Evolutionary conservation across 352 stramenopile genomes (phyloP).

Genomic region (Phytopythium ostracodes): DNA sequence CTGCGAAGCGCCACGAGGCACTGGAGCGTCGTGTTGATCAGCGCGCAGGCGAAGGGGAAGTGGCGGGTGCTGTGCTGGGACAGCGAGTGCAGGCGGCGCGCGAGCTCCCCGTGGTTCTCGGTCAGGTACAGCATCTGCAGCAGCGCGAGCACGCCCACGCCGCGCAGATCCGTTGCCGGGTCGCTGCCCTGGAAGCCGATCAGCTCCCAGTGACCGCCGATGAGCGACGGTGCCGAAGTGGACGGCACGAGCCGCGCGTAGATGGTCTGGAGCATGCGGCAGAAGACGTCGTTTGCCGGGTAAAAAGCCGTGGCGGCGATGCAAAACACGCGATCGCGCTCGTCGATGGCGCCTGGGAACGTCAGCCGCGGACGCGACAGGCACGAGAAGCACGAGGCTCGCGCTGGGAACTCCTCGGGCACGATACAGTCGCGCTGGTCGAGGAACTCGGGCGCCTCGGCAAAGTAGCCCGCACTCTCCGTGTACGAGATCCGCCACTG

Average conservation of each 20-base stretch:
- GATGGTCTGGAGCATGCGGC: constrained; percentile 60
- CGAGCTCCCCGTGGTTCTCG: constrained; percentile 52
- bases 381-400: constrained; percentile 53
- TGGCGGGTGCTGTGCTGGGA: constrained; percentile 57
- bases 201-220: constrained; percentile 78
- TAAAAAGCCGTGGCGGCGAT: constrained; percentile 55
- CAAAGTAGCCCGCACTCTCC: constrained; percentile 40
- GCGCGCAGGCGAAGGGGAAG: constrained; percentile 66
- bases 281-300: constrained; percentile 36
- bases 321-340: constrained; percentile 76
- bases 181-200: constrained; percentile 89
- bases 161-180: constrained; percentile 84
- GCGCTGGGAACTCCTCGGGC: constrained; percentile 37
- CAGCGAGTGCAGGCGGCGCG: constrained; percentile 37
- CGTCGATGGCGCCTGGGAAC: constrained; percentile 47
- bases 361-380: constrained; percentile 47
- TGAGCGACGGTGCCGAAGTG: constrained; percentile 30
- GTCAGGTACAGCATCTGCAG: constrained; percentile 83
- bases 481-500: constrained; percentile 36
- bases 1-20: constrained; percentile 60
- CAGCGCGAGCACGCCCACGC: constrained; percentile 80
- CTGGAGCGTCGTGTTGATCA: constrained; percentile 77
- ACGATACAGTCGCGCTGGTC: constrained; percentile 51
- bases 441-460: constrained; percentile 31
- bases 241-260: constrained; percentile 42